phyloP scores from a whole-genome alignment of 2,329 filamentous ascomycete genomes.

The Cladophialophora bantiana region DNA sequence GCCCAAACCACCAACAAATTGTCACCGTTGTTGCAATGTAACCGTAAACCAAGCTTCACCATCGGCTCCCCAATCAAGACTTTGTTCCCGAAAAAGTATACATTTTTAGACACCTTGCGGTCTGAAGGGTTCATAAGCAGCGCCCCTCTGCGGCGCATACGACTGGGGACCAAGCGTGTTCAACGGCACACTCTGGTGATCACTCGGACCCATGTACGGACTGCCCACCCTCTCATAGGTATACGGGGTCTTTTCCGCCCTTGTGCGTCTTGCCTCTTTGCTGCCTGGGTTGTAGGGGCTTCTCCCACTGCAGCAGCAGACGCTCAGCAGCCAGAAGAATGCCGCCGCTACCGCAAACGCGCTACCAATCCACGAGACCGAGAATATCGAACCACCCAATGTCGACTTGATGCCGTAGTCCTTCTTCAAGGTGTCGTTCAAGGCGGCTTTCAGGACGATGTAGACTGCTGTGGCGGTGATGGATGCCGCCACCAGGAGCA shows the following conservation, averaged over 20 bases:
- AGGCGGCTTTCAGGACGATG: slow-evolving; percentile 70
- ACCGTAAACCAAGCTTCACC: not conserved
- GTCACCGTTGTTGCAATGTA: not conserved
- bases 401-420: slow-evolving; percentile 71
- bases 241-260: slow-evolving; percentile 67
- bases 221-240: slow-evolving; percentile 63
- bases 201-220: slow-evolving; percentile 40
- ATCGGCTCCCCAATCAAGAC: not conserved
- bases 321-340: slow-evolving; percentile 89
- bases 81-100: not conserved
- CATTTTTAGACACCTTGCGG: slow-evolving; percentile 28
- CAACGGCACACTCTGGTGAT: slow-evolving; percentile 39
- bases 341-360: slow-evolving; percentile 76
- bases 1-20: not conserved
- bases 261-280: slow-evolving; percentile 44
- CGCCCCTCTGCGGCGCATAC: slow-evolving; percentile 24
- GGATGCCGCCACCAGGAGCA: slow-evolving; percentile 71
- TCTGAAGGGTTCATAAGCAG: slow-evolving; percentile 38
- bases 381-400: slow-evolving; percentile 74
- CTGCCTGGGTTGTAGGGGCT: slow-evolving; percentile 47
- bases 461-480: slow-evolving; percentile 77
- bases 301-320: slow-evolving; percentile 87
- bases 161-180: slow-evolving; percentile 25
- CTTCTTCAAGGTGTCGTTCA: slow-evolving; percentile 70
- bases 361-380: slow-evolving; percentile 78